Base-by-base conservation (phyloP, 2,329 filamentous ascomycete genomes). In the Botrytis fabae region DNA sequence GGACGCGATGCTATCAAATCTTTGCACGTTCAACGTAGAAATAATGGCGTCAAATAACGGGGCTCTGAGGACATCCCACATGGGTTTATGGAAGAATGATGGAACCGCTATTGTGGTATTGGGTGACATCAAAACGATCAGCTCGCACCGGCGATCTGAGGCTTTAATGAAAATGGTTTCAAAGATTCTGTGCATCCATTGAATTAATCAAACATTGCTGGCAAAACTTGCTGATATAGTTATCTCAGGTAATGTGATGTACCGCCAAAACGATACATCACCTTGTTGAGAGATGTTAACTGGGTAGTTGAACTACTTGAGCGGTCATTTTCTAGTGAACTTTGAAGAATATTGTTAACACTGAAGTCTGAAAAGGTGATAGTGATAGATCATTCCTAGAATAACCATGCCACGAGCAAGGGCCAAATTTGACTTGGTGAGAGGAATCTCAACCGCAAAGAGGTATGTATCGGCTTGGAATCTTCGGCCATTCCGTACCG, bases 141-240 rank as follows among this genome's bases (percentile, higher is more conserved):
- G 44, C 35, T 69, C 38, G 35, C 40, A 44, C n/a, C n/a, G n/a
- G 18, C 25, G 38, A 69, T 69, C 65, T 69, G 48, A 38, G 54
- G 38, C 38, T 57, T 28, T 38, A 2, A 57, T 57, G n/a, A 7
- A 69, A 28, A 32, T 28, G 35, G 65, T 57, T 68, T 42, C 65
- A 32, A 35, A 57, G 1, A 18, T 18, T 28, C 28, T 22, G 25
- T 32, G 28, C 22, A n/a, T 42, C 5, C 6, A 25, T 38, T 25
- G 48, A 1, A 32, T 35, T 10, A 28, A 40, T 42, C 25, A 22
- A 54, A 22, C 9, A 22, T 20, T 1, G 16, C 18, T 44, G n/a
- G 32, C n/a, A 54, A 22, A 14, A 28, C 22, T 40, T 28, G n/a
- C 25, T 25, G 42, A 57, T 3, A 57, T 14, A 18, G 14, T 42